These are phyloP conservation scores for Candida khao-thaluensis DNA, from an alignment of 805 yeast genomes.

Conservation along the genomic window DNA sequence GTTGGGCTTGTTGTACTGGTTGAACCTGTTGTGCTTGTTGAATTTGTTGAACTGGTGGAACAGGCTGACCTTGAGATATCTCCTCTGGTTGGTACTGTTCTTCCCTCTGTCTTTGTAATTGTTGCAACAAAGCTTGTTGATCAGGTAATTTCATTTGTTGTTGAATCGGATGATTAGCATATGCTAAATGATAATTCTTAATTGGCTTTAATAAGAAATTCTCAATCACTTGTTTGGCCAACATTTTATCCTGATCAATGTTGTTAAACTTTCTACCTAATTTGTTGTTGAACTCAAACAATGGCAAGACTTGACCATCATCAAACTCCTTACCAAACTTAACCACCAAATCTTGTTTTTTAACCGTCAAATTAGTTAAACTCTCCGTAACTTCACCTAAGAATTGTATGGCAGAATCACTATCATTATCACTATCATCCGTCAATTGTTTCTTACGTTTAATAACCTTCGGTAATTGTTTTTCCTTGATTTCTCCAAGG, in stretches of 20 bases:
- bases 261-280: constrained; percentile 29
- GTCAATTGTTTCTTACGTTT: constrained; percentile 35
- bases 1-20: constrained; percentile 9
- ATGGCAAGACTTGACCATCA: constrained; percentile 33
- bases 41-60: constrained; percentile 8
- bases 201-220: constrained; percentile 39
- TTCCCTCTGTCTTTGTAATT: constrained; percentile 36
- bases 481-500: constrained; percentile 47
- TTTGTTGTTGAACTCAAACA: constrained; percentile 48
- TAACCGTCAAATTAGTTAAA: constrained; percentile 37
- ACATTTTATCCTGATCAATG: constrained; percentile 29
- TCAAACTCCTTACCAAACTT: constrained; percentile 27
- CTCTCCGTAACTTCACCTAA: constrained; percentile 47
- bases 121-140: constrained; percentile 34
- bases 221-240: constrained; percentile 43
- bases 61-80: constrained; percentile 3
- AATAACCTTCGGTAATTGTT: constrained; percentile 29
- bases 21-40: constrained; percentile 6
- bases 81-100: constrained; percentile 22
- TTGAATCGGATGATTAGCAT: constrained; percentile 41
- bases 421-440: constrained; percentile 49
- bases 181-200: constrained; percentile 46
- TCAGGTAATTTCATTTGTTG: constrained; percentile 38
- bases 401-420: constrained; percentile 43
- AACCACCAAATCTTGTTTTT: constrained; percentile 40